Percentiles rank a stretch among this genome's conserved stretches.
Conservation (phyloP, 371 early-diverging fungal species). For the Mortierella sp. region DNA sequence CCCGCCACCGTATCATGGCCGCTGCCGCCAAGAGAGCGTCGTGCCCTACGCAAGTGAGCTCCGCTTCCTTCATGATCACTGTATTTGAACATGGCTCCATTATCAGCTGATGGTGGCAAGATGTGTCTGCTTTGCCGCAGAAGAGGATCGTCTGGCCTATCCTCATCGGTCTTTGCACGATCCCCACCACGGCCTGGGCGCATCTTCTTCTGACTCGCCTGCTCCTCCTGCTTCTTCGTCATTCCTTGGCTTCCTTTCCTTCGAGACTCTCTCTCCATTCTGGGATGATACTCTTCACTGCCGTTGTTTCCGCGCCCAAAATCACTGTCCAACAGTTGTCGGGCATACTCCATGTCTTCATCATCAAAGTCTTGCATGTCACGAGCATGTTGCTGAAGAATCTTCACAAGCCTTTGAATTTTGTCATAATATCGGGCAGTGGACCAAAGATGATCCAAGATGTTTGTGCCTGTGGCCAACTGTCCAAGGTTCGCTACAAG, state of each 20-base stretch:
- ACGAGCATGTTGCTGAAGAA: conserved; percentile 29
- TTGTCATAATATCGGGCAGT: conserved; percentile 31
- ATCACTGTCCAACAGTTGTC: conserved; percentile 7
- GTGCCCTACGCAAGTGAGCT: not conserved
- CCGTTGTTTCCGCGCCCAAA: conserved; percentile 11
- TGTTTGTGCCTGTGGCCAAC: conserved; percentile 41
- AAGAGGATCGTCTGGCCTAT: not conserved
- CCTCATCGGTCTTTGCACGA: not conserved
- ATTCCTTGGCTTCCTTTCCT: not conserved
- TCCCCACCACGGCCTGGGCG: no score
- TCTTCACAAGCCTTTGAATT: conserved; percentile 18
- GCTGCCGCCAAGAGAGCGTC: not conserved
- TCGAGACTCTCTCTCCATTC: conserved; percentile 6
- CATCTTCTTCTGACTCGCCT: conserved; percentile 11
- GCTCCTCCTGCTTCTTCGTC: conserved; percentile 5
- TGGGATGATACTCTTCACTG: conserved; percentile 14
- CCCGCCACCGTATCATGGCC: not conserved
- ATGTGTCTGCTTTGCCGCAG: conserved; percentile 1
- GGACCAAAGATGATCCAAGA: conserved; percentile 29
- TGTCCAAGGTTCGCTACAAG: conserved; percentile 45
- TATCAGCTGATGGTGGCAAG: not conserved
- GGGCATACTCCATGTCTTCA: conserved; percentile 9
- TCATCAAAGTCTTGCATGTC: conserved; percentile 31
- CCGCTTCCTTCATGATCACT: no score
- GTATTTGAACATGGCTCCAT: no score